Conservation (phyloP, 805 yeast species). For the Hanseniaspora mollemarum region DNA sequence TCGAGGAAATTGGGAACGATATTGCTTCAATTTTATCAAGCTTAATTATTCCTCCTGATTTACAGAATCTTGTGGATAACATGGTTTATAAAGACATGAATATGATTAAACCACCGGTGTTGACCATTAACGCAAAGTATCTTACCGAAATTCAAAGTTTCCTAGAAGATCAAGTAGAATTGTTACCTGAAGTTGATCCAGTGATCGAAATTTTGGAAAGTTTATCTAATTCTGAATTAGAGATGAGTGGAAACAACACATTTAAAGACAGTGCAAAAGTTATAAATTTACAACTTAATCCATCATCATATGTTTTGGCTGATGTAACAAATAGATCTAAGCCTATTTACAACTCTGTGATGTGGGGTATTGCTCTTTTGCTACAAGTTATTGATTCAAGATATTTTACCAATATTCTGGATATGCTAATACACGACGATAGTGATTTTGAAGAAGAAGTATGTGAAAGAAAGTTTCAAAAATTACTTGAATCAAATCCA, state of each 20-base stretch:
- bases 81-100: slow-evolving; percentile 28
- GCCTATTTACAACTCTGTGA: slow-evolving; percentile 60
- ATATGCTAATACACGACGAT: slow-evolving; percentile 45
- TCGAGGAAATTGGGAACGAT: slow-evolving; percentile 25
- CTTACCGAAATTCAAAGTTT: slow-evolving; percentile 38
- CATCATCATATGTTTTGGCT: slow-evolving; percentile 37
- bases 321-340: slow-evolving; percentile 47
- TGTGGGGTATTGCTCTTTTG: slow-evolving; percentile 69
- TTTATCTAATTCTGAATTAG: slow-evolving; percentile 30
- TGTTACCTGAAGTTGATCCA: slow-evolving; percentile 45
- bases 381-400: slow-evolving; percentile 43
- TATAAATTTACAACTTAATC: slow-evolving; percentile 49
- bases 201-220: slow-evolving; percentile 36
- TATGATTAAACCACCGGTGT: slow-evolving; percentile 30
- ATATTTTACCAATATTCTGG: slow-evolving; percentile 8
- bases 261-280: slow-evolving; percentile 39
- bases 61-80: slow-evolving; percentile 25
- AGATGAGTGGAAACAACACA: slow-evolving; percentile 19
- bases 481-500: slow-evolving; percentile 38
- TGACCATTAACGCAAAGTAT: slow-evolving; percentile 37
- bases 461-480: slow-evolving; percentile 47
- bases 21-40: slow-evolving; percentile 23
- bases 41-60: slow-evolving; percentile 25
- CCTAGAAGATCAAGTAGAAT: slow-evolving; percentile 34
- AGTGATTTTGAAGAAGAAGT: slow-evolving; percentile 46